Evolutionary conservation across 2,329 filamentous ascomycete species (phyloP), one percentile per base, ranked within the genome.

Genomic region (Nothophaeocryptopus gaeumannii): DNA sequence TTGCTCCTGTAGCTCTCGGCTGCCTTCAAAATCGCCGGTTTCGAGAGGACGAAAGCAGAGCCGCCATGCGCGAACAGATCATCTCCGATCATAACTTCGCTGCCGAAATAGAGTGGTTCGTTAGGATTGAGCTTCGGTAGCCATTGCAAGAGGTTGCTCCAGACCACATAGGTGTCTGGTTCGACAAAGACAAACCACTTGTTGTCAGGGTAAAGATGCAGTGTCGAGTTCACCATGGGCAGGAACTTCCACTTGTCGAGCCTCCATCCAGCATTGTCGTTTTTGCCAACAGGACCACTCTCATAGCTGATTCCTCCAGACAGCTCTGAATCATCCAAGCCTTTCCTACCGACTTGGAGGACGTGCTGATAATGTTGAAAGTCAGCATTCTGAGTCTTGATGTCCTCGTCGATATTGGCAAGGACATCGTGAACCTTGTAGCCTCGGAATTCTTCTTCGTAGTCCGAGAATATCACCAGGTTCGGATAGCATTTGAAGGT

Each of bases 131-230:
- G 74, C 15, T 72, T 67, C 13, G 69, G 67, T 15, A 83, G 70
- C 78, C 78, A 83, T 16, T 71, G 65, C 12, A 81, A 59, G 35
- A 82, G 57, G 30, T 78, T 79, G 31, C 72, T 67, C 70, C 79
- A 79, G 8, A 79, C 68, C 35, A 82, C 63, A 55, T 79, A 82
- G 0, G 79, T 82, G 59, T 83, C 80, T 0, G 78, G 74, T 56
- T 82, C 80, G 39, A 81, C 74, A 61, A 83, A 83, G 47, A 81
- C 68, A 53, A 75, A 83, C 80, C 80, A 83, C 47, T 76, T 77
- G 38, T 75, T 74, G 20, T 78, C 65, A 2, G 75, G 74, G 33
- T 66, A 59, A 43, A 68, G 59, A 9, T 67, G 59, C 51, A 67
- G 42, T 1, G 62, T 64, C 12, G 51, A 48, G 33, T 62, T 59